Conservation (phyloP, 176 grass and related monocot genomes). For the Raddia distichophylla region DNA sequence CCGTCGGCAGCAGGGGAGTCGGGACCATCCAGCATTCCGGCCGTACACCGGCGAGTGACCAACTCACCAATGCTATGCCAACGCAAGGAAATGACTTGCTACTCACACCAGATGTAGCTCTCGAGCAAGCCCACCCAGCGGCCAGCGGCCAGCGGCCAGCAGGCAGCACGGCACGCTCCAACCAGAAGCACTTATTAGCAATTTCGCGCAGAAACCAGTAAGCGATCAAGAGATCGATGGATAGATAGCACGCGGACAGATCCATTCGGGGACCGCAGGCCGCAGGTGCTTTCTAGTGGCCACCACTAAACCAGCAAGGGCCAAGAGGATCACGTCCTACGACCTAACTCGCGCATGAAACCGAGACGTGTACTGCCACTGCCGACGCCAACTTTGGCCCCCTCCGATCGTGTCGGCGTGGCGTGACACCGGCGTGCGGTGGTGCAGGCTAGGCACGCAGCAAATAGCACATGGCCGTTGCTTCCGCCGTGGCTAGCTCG, state of each 20-base stretch:
- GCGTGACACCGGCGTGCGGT: background rate
- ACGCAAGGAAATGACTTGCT: background rate
- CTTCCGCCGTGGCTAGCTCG: conserved; percentile 29
- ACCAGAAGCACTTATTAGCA: conserved; percentile 15
- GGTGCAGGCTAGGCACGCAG: background rate
- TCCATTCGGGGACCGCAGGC: background rate
- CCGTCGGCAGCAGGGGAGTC: background rate
- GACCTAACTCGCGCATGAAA: conserved; percentile 31
- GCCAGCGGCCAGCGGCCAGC: too few species aligned
- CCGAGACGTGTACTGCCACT: background rate
- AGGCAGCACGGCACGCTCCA: background rate
- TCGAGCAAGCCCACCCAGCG: too few species aligned
- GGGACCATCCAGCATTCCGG: background rate
- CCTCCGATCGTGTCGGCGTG: background rate
- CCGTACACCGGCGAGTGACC: background rate
- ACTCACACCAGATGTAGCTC: background rate
- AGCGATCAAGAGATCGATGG: background rate
- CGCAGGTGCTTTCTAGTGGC: background rate
- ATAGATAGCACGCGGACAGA: conserved; percentile 8
- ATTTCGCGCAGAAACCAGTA: background rate
- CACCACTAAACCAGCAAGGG: background rate
- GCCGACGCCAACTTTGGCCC: background rate
- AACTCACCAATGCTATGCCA: background rate
- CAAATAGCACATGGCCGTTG: background rate
- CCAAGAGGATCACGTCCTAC: background rate